Evolutionary conservation across 805 yeast genomes (phyloP).

Genomic region (baker's yeast (Saccharomyces cerevisiae)): DNA sequence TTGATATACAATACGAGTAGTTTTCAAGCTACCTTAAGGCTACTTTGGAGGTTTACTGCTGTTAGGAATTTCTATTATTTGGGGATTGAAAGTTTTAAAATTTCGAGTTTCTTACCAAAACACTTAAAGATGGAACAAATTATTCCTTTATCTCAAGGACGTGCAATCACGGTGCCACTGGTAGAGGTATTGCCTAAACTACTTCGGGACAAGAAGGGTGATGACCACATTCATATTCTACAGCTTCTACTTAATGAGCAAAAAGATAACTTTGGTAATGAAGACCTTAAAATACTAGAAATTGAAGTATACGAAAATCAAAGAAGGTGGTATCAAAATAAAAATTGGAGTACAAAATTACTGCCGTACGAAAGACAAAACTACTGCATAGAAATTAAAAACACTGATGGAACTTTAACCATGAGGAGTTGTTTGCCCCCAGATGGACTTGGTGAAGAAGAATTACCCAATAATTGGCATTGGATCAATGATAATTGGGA

Average conservation of each 20-base stretch:
- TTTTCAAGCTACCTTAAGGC: slow-evolving; percentile 22
- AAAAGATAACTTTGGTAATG: neutral
- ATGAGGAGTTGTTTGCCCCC: slow-evolving; percentile 8
- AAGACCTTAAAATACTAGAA: slow-evolving; percentile 13
- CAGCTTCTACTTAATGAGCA: neutral
- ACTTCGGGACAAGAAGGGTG: neutral
- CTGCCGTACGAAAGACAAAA: slow-evolving; percentile 21
- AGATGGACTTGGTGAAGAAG: slow-evolving; percentile 16
- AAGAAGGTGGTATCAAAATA: slow-evolving; percentile 23
- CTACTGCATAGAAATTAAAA: slow-evolving; percentile 8
- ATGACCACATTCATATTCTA: neutral
- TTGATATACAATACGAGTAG: slow-evolving; percentile 21
- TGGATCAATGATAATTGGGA: slow-evolving; percentile 27
- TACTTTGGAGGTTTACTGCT: slow-evolving; percentile 22
- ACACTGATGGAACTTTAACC: neutral
- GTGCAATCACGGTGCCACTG: neutral
- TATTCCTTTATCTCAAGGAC: neutral
- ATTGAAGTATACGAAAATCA: slow-evolving; percentile 24
- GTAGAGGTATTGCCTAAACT: neutral
- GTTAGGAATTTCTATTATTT: slow-evolving; percentile 14
- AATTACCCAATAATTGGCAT: slow-evolving; percentile 15
- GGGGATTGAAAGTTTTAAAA: neutral
- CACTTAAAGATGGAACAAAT: slow-evolving; percentile 1
- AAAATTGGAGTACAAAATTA: slow-evolving; percentile 17
- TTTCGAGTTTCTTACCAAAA: neutral